Evolutionary conservation across 2,329 filamentous ascomycete genomes (phyloP), one percentile per base, ranked within the genome.

Genomic region (Hymenoscyphus linearis): DNA sequence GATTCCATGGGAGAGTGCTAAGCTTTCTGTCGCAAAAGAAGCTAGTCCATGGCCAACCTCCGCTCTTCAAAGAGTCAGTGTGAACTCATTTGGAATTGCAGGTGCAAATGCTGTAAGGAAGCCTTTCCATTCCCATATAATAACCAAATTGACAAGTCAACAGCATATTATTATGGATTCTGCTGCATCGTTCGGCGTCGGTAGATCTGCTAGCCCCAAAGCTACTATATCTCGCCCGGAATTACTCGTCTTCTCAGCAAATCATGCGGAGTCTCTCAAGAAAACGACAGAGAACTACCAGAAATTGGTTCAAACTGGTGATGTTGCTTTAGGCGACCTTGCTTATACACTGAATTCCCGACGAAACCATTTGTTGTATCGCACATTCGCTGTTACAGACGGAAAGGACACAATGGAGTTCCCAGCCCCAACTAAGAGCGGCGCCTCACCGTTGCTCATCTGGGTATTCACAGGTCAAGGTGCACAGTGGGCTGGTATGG

Each of bases 1-100:
- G 44, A 62, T 76, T 31, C 66, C 65, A 2, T 58, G 70, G 0
- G 65, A 70, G 5, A 65, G 70, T 22, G 71, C 69, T 66, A 76
- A 71, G 6, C 57, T 76, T 1, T 69, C 69, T 55, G 70, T 75
- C 5, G 62, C 64, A 9, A 6, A 53, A 10, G 63, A 62, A 6
- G 35, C 55, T 12, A 52, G 27, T 3, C 47, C 59, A 14, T 67
- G 64, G 65, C 64, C 62, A 18, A n/a, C 13, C 14, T 22, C 22
- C 40, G 12, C 50, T 26, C 35, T 50, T 10, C 60, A 60, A 31
- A 62, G 68, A 36, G 60, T 63, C 5, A 61, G 55, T 31, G 62
- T 70, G 14, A 70, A 70, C 40, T 66, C 62, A 3, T 70, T 69
- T 52, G 67, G 68, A 5, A 66, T 68, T 54, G 65, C 66, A 25